Base-by-base conservation (phyloP, 768 basidiomycete species). In the Serendipita sp. region DNA sequence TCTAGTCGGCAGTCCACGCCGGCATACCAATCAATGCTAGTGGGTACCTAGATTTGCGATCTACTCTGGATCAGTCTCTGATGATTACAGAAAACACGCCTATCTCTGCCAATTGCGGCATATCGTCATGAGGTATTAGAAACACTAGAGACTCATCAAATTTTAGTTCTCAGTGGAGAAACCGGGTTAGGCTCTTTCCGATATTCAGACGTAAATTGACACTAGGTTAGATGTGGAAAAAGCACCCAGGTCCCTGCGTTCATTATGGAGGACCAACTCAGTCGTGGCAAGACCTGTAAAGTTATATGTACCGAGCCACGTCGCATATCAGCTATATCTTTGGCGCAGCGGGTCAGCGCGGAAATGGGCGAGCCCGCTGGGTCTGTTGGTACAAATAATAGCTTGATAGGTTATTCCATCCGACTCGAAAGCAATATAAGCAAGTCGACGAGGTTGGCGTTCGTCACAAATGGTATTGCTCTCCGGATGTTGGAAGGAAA, bases 301-400 rank as follows among this genome's bases (percentile, higher is more conserved):
- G 88, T 99, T 70, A 91, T 84, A 70, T 95, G 92, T 68, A 97
- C 95, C 3, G 94, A 98, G 71, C 95, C 95, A 3, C 83, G 95
- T 48, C 84, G 95, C 46, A 98, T 98, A 68, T 94, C 92, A 64
- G 94, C 95, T 1, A 89, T 97, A 60, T 97, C 95, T 0, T 81
- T 98, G 4, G 95, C 95, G 0, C 91, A 95, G 68, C 85, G 92
- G 75, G 95, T 98, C 36, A 93, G 95, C 18, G 82, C 83, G 54
- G 95, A 99, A 73, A 77, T 99, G 2, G 95, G 95, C 5, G 95
- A 99, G 70, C 76, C 82, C 10, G 81, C 84, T 0, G 88, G 85
- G 65, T 78, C 83, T 28, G 84, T 91, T 45, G 94, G 93, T 13
- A 87, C 88, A 0, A 70, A 75, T 8, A 80, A 78, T 62, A 94